phyloP scores from a whole-genome alignment of 441 rosid genomes.

The Capsella rubella region DNA sequence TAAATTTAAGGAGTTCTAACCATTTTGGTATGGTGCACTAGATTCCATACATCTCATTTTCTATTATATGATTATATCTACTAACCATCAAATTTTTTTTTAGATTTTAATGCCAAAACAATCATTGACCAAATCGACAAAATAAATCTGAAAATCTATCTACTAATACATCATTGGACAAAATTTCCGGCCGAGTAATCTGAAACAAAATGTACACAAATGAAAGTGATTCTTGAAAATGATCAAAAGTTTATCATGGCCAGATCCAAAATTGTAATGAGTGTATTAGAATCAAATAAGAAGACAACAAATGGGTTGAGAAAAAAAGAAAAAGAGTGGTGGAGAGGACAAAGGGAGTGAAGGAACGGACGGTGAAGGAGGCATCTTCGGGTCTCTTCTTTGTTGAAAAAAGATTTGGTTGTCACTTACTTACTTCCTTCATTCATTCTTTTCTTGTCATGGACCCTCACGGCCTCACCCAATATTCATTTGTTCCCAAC shows the following conservation, averaged over 20 bases:
- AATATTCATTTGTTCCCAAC: conserved; percentile 36
- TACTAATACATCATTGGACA: background rate
- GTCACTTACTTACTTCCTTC: conserved; percentile 34
- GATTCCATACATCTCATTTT: background rate
- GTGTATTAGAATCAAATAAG: conserved; percentile 3
- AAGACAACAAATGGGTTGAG: conserved; percentile 8
- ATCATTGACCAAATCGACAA: conserved; percentile 1
- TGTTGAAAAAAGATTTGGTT: conserved; percentile 41
- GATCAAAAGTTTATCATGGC: background rate
- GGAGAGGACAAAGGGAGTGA: conserved; percentile 19
- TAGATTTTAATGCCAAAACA: background rate
- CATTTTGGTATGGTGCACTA: background rate
- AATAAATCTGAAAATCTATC: background rate
- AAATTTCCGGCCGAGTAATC: background rate
- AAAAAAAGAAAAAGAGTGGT: conserved; percentile 26
- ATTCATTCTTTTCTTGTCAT: conserved; percentile 38
- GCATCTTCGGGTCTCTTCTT: conserved; percentile 26
- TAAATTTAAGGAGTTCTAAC: background rate
- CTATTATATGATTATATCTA: background rate
- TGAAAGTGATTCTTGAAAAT: conserved; percentile 3
- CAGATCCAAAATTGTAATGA: conserved; percentile 10
- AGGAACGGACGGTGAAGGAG: conserved; percentile 43
- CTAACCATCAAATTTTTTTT: background rate
- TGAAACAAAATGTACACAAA: conserved; percentile 10
- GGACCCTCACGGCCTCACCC: conserved; percentile 27